Evolutionary conservation across 495 filamentous ascomycete species (phyloP).

Genomic region (Ramalina peruviana): DNA sequence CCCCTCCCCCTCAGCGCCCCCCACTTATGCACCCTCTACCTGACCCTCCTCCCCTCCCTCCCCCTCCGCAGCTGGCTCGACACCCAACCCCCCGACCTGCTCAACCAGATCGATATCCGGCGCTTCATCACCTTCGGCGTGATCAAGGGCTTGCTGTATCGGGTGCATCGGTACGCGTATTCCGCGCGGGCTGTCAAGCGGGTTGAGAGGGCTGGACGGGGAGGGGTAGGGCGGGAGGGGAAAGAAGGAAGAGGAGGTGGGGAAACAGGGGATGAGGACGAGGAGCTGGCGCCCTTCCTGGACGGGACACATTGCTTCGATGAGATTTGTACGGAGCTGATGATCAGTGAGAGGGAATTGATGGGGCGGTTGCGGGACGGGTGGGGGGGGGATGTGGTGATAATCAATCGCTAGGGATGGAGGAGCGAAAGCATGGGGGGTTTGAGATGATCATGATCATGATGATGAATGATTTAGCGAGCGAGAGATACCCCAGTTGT

Average conservation of each 20-base stretch:
- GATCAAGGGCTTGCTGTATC: slow-evolving; percentile 89
- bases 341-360: slow-evolving; percentile 42
- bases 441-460: not conserved
- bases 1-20: slow-evolving; percentile 25
- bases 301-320: slow-evolving; percentile 79
- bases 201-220: not conserved
- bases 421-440: not conserved
- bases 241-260: no score
- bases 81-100: slow-evolving; percentile 21
- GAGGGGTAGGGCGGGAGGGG: not conserved
- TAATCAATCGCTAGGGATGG: slow-evolving; percentile 40
- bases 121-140: slow-evolving; percentile 90
- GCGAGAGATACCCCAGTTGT: not conserved
- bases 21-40: slow-evolving; percentile 50
- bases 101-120: slow-evolving; percentile 54
- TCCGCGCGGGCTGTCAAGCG: slow-evolving; percentile 26
- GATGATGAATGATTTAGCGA: not conserved
- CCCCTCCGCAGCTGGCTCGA: slow-evolving; percentile 72
- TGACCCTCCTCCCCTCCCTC: slow-evolving; percentile 59
- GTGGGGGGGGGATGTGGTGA: slow-evolving; percentile 34
- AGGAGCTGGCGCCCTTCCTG: slow-evolving; percentile 47
- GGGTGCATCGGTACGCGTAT: slow-evolving; percentile 81
- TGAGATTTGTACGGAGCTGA: slow-evolving; percentile 73
- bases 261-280: slow-evolving; percentile 7
- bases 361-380: slow-evolving; percentile 32